Evolutionary conservation across 495 filamentous ascomycete genomes (phyloP), one percentile per base, ranked within the genome.

Genomic region (Xylaria scruposa): DNA sequence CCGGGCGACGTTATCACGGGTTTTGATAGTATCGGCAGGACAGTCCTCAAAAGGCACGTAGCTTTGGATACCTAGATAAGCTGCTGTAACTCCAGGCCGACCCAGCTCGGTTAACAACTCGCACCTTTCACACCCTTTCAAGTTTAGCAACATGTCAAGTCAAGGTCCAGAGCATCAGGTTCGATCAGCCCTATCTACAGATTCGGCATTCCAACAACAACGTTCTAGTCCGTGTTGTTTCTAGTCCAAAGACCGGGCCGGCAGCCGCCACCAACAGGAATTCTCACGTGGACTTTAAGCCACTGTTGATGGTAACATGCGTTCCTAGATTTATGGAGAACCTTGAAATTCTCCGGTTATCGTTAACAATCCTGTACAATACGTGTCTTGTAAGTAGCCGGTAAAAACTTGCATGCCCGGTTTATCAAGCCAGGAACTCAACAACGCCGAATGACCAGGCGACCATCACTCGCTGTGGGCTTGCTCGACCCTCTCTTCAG

Each of bases 21-120:
- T 59, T 69, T 64, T 60, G 66, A 76, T 69, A 73, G 56, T 67
- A 76, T 54, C 67, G 42, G 72, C 72, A 65, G 66, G 70, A 61
- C 51, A 74, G 61, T 72, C 44, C 60, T 76, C 66, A 74, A 72
- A 76, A 76, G 72, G 70, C 72, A 68, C 44, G 70, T 74, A 76
- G 72, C 53, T 67, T 64, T 67, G 63, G 74, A 72, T 56, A 38
- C 36, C 36, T 38, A 74, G 75, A 76, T 74, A 76, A 74, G 70
- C 66, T 58, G 54, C 63, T 73, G 62, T 70, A 68, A 73, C 70
- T 76, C 66, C 61, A 74, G 31, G 67, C 56, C 61, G 62, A 56
- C 66, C 64, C 70, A 70, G 19, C 64, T 67, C 47, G 64, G 64
- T 67, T 67, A 42, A 42, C 47, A 67, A 26, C 47, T 67, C 47